Evolutionary conservation across 2,329 filamentous ascomycete genomes (phyloP).

Genomic region (Macrophomina tecta): DNA sequence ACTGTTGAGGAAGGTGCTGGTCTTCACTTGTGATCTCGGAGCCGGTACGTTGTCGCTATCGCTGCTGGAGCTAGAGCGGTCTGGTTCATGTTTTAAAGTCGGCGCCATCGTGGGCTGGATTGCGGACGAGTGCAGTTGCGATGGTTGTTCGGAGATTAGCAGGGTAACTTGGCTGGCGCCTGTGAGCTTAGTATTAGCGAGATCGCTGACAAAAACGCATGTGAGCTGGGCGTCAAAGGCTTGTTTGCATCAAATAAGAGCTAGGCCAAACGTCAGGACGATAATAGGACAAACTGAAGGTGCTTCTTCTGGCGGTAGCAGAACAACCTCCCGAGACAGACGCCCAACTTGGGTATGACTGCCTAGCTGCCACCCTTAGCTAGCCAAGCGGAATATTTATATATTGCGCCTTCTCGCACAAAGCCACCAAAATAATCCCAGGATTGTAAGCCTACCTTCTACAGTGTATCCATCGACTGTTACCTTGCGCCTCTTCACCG

Average conservation of each 20-base stretch:
- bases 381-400: neutral
- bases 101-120: neutral
- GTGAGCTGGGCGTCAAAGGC: neutral
- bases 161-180: neutral
- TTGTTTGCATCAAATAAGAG: too few relatives aligned
- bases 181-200: neutral
- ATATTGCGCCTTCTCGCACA: neutral
- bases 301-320: too few relatives aligned
- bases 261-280: too few relatives aligned
- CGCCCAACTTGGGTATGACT: too few relatives aligned
- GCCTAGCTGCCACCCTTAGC: too few relatives aligned
- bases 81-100: neutral
- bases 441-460: conserved; percentile 8
- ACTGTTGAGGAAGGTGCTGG: conserved; percentile 3
- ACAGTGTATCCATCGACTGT: conserved; percentile 13
- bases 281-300: too few relatives aligned
- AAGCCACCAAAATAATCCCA: neutral
- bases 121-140: neutral
- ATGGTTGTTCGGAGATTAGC: neutral
- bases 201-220: neutral
- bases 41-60: conserved; percentile 6
- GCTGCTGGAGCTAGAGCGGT: neutral
- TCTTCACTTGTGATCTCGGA: neutral
- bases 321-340: too few relatives aligned
- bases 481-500: conserved; percentile 36